Percentiles rank a stretch among this genome's conserved stretches.
phyloP scores from a whole-genome alignment of 2,329 filamentous ascomycete species.

The Clarireedia paspali region DNA sequence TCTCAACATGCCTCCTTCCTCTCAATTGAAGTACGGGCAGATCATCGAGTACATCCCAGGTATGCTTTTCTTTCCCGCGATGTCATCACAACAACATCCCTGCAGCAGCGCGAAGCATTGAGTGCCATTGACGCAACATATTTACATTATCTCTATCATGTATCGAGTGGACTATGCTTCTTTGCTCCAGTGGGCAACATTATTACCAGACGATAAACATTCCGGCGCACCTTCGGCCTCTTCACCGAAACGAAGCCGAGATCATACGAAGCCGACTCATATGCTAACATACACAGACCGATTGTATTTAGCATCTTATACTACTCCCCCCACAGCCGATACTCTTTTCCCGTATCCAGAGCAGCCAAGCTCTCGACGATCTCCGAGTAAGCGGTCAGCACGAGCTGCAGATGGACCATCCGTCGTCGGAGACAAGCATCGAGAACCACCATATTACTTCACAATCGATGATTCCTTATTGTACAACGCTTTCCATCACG shows the following conservation, averaged over 20 bases:
- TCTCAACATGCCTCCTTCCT: slow-evolving; percentile 36
- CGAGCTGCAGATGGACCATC: slow-evolving; percentile 53
- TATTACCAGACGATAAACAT: slow-evolving; percentile 14
- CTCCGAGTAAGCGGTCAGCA: slow-evolving; percentile 69
- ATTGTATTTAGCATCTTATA: slow-evolving; percentile 89
- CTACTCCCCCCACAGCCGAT: slow-evolving; percentile 68
- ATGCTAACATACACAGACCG: slow-evolving; percentile 59
- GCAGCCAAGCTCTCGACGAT: slow-evolving; percentile 44
- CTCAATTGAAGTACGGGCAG: slow-evolving; percentile 59
- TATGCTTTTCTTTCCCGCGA: slow-evolving; percentile 36
- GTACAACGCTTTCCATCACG: slow-evolving; percentile 98
- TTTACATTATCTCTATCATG: slow-evolving; percentile 18
- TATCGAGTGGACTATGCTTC: slow-evolving; percentile 13
- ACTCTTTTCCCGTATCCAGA: slow-evolving; percentile 80
- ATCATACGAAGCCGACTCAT: slow-evolving; percentile 14
- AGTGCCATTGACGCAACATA: slow-evolving; percentile 15
- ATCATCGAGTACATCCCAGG: slow-evolving; percentile 95
- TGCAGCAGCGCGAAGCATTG: slow-evolving; percentile 10
- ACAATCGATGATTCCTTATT: slow-evolving; percentile 85
- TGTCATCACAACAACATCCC: slow-evolving; percentile 8
- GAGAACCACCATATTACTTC: slow-evolving; percentile 80
- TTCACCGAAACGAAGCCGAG: neutral
- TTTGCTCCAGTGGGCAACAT: slow-evolving; percentile 21
- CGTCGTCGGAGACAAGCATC: slow-evolving; percentile 36
- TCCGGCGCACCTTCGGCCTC: slow-evolving; percentile 4